A percentile compares a stretch with the other conserved stretches of the same genome.
Conservation (phyloP, 805 yeast genomes). For the Saturnispora dispora region DNA sequence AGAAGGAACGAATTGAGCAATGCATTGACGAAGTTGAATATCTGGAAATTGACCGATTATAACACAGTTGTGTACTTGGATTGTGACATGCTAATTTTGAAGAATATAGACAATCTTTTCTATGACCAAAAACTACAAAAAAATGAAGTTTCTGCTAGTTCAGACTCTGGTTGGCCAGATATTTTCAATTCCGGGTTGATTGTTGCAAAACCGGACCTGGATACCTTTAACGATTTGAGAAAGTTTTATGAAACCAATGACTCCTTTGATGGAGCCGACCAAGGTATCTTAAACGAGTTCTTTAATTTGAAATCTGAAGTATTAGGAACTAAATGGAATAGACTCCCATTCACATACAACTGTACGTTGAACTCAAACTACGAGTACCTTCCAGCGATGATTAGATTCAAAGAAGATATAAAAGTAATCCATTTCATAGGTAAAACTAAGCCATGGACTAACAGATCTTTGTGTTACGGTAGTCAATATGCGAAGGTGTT, state of each 20-base stretch:
- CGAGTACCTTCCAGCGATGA: slow-evolving; percentile 29
- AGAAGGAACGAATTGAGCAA: slow-evolving; percentile 24
- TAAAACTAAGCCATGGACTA: slow-evolving; percentile 37
- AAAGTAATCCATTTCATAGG: slow-evolving; percentile 65
- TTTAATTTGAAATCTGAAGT: slow-evolving; percentile 33
- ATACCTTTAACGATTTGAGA: slow-evolving; percentile 35
- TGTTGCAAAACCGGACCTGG: slow-evolving; percentile 43
- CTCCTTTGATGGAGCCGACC: slow-evolving; percentile 85
- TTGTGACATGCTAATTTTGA: slow-evolving; percentile 42
- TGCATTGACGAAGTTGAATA: slow-evolving; percentile 45
- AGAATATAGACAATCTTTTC: slow-evolving; percentile 26
- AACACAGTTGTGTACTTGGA: slow-evolving; percentile 52
- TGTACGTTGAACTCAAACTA: slow-evolving; percentile 47
- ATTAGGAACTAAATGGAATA: slow-evolving; percentile 41
- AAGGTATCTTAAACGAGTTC: slow-evolving; percentile 75
- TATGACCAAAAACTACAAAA: slow-evolving; percentile 11
- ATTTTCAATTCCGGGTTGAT: slow-evolving; percentile 77
- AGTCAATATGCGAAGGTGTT: slow-evolving; percentile 12
- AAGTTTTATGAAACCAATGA: slow-evolving; percentile 20
- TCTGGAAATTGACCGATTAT: slow-evolving; percentile 39
- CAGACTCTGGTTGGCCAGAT: slow-evolving; percentile 92
- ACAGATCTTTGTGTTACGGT: slow-evolving; percentile 8
- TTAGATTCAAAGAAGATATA: slow-evolving; percentile 26
- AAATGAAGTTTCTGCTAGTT: slow-evolving; percentile 43
- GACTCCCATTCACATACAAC: slow-evolving; percentile 73